Percentiles rank a stretch among this genome's conserved stretches.
These are phyloP conservation scores for Spiromastix sp. DNA, from an alignment of 2,329 filamentous ascomycete genomes.

Conservation along the genomic window DNA sequence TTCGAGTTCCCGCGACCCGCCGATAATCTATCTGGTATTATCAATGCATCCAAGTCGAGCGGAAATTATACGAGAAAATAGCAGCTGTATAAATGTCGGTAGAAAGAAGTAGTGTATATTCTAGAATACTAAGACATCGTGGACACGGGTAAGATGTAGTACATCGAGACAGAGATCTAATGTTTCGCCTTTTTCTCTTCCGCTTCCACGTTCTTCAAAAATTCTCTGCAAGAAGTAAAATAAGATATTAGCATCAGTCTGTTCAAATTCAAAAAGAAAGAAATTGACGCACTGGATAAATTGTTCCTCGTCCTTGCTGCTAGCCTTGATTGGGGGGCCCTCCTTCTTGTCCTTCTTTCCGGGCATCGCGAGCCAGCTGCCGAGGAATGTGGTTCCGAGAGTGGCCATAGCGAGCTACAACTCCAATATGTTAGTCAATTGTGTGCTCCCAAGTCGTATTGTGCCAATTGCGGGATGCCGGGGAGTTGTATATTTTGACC, in stretches of 20 bases:
- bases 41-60: too few relatives aligned
- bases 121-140: too few relatives aligned
- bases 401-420: constrained; percentile 51
- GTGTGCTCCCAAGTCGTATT: too few relatives aligned
- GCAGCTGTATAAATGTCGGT: too few relatives aligned
- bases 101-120: too few relatives aligned
- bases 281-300: constrained; percentile 52
- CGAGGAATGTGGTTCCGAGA: constrained; percentile 40
- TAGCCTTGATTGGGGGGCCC: constrained; percentile 51
- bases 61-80: too few relatives aligned
- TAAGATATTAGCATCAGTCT: too few relatives aligned
- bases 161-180: too few relatives aligned
- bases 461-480: constrained; percentile 12
- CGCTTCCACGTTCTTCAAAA: constrained; percentile 39
- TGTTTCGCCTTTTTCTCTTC: constrained; percentile 33
- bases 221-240: constrained; percentile 30
- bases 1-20: too few relatives aligned
- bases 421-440: too few relatives aligned
- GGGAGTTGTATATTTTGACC: constrained; percentile 4
- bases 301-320: constrained; percentile 57
- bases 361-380: constrained; percentile 35
- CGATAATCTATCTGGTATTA: too few relatives aligned
- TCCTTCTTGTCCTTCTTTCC: constrained; percentile 36
- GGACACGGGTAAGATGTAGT: too few relatives aligned
- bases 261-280: neutral